Conservation (phyloP, 1,139 yeast genomes). For the Waltiozyma sp. region DNA sequence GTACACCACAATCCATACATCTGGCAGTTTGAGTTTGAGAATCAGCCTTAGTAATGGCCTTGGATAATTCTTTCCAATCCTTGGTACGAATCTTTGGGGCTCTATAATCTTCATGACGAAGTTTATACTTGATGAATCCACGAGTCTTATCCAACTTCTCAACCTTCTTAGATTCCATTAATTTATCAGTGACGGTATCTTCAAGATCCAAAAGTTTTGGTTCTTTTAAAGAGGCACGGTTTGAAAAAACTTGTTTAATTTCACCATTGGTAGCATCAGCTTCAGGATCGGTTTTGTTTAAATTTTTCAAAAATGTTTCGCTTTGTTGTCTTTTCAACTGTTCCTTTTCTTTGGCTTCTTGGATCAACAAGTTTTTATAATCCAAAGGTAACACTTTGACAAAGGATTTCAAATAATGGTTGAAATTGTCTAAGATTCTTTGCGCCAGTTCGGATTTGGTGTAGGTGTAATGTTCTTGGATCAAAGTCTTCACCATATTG, state of each 20-base stretch:
- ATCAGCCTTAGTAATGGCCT: conserved; percentile 75
- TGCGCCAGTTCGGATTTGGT: conserved; percentile 89
- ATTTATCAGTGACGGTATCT: conserved; percentile 69
- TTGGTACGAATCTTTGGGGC: conserved; percentile 61
- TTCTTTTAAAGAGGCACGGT: conserved; percentile 43
- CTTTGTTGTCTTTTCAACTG: conserved; percentile 48
- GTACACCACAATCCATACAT: conserved; percentile 99
- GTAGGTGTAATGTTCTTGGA: conserved; percentile 92
- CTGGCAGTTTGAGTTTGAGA: conserved; percentile 91
- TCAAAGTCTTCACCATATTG: conserved; percentile 85
- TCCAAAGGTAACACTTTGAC: conserved; percentile 91
- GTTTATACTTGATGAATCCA: conserved; percentile 90
- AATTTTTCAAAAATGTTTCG: conserved; percentile 47
- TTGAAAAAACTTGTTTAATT: conserved; percentile 25
- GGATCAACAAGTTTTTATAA: conserved; percentile 81
- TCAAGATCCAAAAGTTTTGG: conserved; percentile 86
- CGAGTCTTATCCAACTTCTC: conserved; percentile 68
- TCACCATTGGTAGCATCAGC: conserved; percentile 88
- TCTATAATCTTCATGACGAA: conserved; percentile 83
- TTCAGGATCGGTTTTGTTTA: conserved; percentile 52
- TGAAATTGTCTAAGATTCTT: conserved; percentile 72
- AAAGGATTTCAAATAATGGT: conserved; percentile 77
- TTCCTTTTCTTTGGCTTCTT: conserved; percentile 60
- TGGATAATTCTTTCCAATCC: conserved; percentile 90
- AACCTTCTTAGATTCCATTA: conserved; percentile 47